Evolutionary conservation across 1,139 yeast genomes (phyloP), one percentile per base, ranked within the genome.

Genomic region (Spencermartinsiella ligniputridi): DNA sequence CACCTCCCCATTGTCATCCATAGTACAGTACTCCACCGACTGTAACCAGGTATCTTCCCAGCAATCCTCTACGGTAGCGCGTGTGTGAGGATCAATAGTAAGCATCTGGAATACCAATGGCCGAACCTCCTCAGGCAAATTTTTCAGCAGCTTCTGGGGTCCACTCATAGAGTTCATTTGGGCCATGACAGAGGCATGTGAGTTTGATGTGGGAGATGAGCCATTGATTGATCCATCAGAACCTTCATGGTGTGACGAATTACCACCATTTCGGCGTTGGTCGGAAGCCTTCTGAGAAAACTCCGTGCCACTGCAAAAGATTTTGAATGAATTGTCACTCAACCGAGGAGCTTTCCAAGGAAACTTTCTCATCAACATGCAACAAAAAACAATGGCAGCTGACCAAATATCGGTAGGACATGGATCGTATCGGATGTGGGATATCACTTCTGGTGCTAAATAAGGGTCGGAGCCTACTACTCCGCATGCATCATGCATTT

Each of bases 341-440:
- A 83, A 68, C 59, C 88, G 84, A n/a, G 97, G 97, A 9, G 90
- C 89, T 63, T 88, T 89, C 97, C 97, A 89, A 9, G 97, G 97
- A 67, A 90, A 90, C 64, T 90, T 84, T 64, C 90, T 83, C 66
- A 90, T 73, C 57, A 89, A 83, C 96, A 90, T 89, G 70, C 97
- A 90, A 58, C 96, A 88, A 63, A 85, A 87, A 37, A 90, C 87
- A 48, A 90, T 88, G 13, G 96, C 97, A 20, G 82, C 81, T 8
- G 96, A 86, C 97, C 97, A 90, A 29, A 90, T 84, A 66, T 90
- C 97, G 16, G 90, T 95, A 6, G 95, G 94, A 52, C 95, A 76
- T 15, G 97, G 96, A 64, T 87, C 96, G 61, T 90, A 90, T 54
- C 83, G 80, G 52, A 86, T 74, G 47, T 73, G 71, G 8, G 88